Evolutionary conservation across 331 rosid species (phyloP).

Genomic region (Telfairia occidentalis): DNA sequence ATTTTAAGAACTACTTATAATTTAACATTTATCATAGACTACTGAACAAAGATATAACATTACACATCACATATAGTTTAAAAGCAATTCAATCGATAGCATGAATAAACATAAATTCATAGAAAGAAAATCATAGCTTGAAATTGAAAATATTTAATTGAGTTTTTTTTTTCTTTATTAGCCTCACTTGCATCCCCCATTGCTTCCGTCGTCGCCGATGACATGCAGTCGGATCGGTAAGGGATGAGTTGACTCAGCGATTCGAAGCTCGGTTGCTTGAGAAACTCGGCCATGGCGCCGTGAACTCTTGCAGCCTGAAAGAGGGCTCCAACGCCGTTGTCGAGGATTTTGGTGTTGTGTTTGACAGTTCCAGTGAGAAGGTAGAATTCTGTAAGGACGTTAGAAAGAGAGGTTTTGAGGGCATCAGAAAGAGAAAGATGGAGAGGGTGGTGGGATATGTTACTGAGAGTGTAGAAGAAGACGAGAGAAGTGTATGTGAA

Average conservation of each 20-base stretch:
- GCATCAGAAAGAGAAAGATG: background rate
- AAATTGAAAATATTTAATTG: background rate
- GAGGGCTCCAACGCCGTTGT: slow-evolving; percentile 37
- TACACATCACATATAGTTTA: too few species aligned
- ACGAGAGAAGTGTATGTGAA: slow-evolving; percentile 39
- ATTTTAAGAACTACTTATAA: too few species aligned
- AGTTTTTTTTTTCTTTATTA: background rate
- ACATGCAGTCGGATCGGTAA: background rate
- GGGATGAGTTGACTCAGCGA: slow-evolving; percentile 30
- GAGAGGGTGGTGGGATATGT: background rate
- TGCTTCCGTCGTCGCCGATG: background rate
- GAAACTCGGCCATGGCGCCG: slow-evolving; percentile 19
- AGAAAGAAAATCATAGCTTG: background rate
- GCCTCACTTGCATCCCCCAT: background rate
- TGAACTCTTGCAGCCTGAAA: slow-evolving; percentile 31
- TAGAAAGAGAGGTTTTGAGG: slow-evolving; percentile 37
- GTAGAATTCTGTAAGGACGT: slow-evolving; percentile 31
- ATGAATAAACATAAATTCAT: too few species aligned
- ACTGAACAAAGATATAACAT: too few species aligned
- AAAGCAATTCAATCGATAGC: too few species aligned
- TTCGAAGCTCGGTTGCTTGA: slow-evolving; percentile 22
- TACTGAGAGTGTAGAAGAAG: slow-evolving; percentile 29
- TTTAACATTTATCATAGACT: too few species aligned
- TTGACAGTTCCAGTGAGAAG: slow-evolving; percentile 39
- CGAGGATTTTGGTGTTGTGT: slow-evolving; percentile 24